A percentile compares a stretch with the other conserved stretches of the same genome.
phyloP scores from a whole-genome alignment of 2,329 filamentous ascomycete species.

The Ceratocystis diversiconidia region DNA sequence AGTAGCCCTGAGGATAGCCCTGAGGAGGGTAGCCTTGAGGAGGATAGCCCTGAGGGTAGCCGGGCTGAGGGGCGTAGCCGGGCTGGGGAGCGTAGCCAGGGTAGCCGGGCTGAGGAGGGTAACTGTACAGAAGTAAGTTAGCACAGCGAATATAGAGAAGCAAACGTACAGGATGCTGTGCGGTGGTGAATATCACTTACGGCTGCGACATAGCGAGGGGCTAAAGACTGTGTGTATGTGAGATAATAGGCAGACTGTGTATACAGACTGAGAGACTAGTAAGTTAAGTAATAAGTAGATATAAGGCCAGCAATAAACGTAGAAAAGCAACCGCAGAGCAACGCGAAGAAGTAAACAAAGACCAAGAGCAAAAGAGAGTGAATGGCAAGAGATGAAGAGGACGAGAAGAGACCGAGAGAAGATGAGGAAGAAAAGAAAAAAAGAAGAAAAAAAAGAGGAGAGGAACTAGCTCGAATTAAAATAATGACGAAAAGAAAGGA shows the following conservation, averaged over 20 bases:
- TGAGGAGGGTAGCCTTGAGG: conserved; percentile 19
- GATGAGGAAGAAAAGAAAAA: not conserved
- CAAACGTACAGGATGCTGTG: not conserved
- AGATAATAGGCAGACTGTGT: not conserved
- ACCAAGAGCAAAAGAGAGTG: not conserved
- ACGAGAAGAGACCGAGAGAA: not conserved
- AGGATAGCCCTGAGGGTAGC: conserved; percentile 19
- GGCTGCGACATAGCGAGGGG: conserved; percentile 9
- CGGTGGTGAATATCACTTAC: not conserved
- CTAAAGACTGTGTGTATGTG: not conserved
- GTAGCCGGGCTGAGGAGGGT: conserved; percentile 21
- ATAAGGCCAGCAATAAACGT: not conserved
- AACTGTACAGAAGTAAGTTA: conserved; percentile 12
- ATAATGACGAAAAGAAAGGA: not conserved
- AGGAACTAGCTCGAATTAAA: conserved; percentile 5
- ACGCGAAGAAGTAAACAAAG: not conserved
- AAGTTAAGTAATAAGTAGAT: conserved; percentile 5
- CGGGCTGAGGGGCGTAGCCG: conserved; percentile 21
- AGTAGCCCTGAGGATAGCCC: conserved; percentile 21
- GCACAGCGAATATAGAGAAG: not conserved
- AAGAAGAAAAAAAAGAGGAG: not conserved
- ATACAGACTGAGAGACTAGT: not conserved
- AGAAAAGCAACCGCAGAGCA: not conserved
- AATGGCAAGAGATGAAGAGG: not conserved
- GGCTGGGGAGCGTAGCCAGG: conserved; percentile 18